Base-by-base conservation (phyloP, 345 rosid species). In the Mercurialis annua region DNA sequence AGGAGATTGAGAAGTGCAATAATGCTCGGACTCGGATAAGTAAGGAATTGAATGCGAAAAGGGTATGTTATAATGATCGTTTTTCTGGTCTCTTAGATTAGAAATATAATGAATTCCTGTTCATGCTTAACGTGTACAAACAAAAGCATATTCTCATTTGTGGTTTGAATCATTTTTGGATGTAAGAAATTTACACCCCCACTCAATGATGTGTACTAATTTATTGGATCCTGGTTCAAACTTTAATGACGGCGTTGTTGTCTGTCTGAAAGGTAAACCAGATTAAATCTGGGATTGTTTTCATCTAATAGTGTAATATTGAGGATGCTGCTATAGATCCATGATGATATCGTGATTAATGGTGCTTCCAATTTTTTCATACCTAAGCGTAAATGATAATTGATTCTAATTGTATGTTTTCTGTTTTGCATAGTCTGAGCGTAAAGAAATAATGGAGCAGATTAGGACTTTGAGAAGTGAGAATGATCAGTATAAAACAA, bases 31-130 rank as follows among this genome's bases (percentile, higher is more conserved):
- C 53, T 60, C 77, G 54, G 62, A 70, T 85, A 9, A 46, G 62
- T 12, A 82, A 89, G 0, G 80, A 83, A 48, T 56, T 89, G 68
- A 86, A 67, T 73, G 79, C 80, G 38, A 84, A 79, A 77, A 88
- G 80, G 90, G 97, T 92, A 77, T 69, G 86, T 69, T 48, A 9
- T 29, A 40, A 44, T 20, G 43, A 33, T 27, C 50, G 12, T 62
- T 71, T 63, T 63, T 52, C 18, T 63, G 36, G 31, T 46, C 44
- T 27, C 40, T 30, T 26, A 59, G 33, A 21, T 48, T 44, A 10
- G 9, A 31, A 43, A 6, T 46, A n/a, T 15, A 23, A 6, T 62
- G 0, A 30, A 1, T 6, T 49, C 11, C 18, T 49, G 0, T 18
- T n/a, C 18, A 48, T 15, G 36, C 4, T 23, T 6, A 12, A 27